A percentile compares a stretch with the other conserved stretches of the same genome.
Evolutionary conservation across 2,329 filamentous ascomycete genomes (phyloP).

Genomic region (Pseudogymnoascus sp.): DNA sequence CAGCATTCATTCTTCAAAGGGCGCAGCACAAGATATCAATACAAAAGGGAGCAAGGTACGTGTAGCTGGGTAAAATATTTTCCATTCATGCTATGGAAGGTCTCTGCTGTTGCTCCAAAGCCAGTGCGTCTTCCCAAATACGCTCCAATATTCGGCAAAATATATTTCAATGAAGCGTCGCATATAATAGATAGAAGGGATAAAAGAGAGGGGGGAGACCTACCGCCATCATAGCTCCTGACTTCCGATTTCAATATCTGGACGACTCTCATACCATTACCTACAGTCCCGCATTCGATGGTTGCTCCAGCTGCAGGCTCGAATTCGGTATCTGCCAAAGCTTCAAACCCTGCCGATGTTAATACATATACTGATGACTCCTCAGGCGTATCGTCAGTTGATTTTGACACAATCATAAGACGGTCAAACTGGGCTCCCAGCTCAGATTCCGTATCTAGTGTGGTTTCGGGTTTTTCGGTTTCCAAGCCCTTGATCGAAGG

Average conservation of each 20-base stretch:
- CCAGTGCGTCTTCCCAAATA: slow-evolving; percentile 2
- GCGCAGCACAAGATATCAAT: slow-evolving; percentile 22
- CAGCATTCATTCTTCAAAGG: slow-evolving; percentile 2
- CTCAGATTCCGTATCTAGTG: slow-evolving; percentile 44
- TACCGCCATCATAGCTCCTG: slow-evolving; percentile 82
- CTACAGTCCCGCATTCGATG: slow-evolving; percentile 75
- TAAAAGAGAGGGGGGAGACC: slow-evolving; percentile 32
- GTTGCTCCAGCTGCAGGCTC: slow-evolving; percentile 83
- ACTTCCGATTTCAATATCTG: slow-evolving; percentile 84
- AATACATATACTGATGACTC: slow-evolving; percentile 71
- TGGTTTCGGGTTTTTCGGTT: slow-evolving; percentile 38
- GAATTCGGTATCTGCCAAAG: slow-evolving; percentile 77
- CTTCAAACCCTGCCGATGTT: slow-evolving; percentile 65
- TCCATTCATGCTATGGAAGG: slow-evolving; percentile 33
- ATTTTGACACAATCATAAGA: slow-evolving; percentile 75
- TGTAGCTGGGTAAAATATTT: slow-evolving; percentile 25
- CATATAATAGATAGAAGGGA: slow-evolving; percentile 10
- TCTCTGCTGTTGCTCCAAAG: not conserved
- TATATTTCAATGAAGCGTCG: slow-evolving; percentile 28
- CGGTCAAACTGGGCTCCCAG: slow-evolving; percentile 59
- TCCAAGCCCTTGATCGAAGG: slow-evolving; percentile 54
- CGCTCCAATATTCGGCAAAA: slow-evolving; percentile 21
- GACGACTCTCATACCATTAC: slow-evolving; percentile 71
- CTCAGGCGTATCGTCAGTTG: slow-evolving; percentile 55
- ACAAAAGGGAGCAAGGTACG: slow-evolving; percentile 16